A percentile compares a stretch with the other conserved stretches of the same genome.
These are phyloP conservation scores for Collybia sordida DNA, from an alignment of 768 basidiomycete genomes.

Conservation along the genomic window DNA sequence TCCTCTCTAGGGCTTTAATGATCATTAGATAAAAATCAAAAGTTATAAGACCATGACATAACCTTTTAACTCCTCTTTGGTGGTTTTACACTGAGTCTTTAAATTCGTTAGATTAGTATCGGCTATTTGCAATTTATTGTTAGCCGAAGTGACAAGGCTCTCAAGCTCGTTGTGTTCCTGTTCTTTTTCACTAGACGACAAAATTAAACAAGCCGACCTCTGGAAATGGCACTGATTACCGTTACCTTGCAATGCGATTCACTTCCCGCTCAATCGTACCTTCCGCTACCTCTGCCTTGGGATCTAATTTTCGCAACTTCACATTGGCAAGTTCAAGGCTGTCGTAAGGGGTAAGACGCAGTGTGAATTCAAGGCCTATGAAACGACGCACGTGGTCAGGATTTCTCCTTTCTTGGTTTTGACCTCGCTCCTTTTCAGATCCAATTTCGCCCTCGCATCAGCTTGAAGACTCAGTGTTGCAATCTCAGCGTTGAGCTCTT, in stretches of 20 bases:
- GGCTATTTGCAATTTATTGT: constrained; percentile 58
- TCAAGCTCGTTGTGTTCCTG: constrained; percentile 52
- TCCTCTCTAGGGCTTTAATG: constrained; percentile 47
- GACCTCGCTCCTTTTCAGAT: constrained; percentile 69
- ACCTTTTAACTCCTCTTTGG: constrained; percentile 67
- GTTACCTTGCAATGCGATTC: constrained; percentile 57
- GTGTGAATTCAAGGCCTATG: neutral
- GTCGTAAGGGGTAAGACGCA: constrained; percentile 2
- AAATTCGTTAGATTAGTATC: constrained; percentile 63
- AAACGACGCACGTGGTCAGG: constrained; percentile 56
- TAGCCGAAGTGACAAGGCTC: constrained; percentile 41
- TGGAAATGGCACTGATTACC: constrained; percentile 9
- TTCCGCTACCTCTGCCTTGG: constrained; percentile 56
- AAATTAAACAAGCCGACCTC: constrained; percentile 1
- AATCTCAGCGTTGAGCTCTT: constrained; percentile 70
- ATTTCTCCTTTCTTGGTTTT: constrained; percentile 66
- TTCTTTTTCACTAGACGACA: constrained; percentile 61
- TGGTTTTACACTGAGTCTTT: constrained; percentile 59
- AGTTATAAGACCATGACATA: constrained; percentile 1
- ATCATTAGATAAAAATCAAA: neutral
- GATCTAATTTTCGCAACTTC: constrained; percentile 59
- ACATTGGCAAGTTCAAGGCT: constrained; percentile 65
- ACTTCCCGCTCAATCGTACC: constrained; percentile 77
- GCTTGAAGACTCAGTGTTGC: constrained; percentile 73
- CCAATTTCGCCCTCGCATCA: constrained; percentile 76